Evolutionary conservation across 2,329 filamentous ascomycete species (phyloP), one percentile per base, ranked within the genome.

Genomic region (Fusarium sp.): DNA sequence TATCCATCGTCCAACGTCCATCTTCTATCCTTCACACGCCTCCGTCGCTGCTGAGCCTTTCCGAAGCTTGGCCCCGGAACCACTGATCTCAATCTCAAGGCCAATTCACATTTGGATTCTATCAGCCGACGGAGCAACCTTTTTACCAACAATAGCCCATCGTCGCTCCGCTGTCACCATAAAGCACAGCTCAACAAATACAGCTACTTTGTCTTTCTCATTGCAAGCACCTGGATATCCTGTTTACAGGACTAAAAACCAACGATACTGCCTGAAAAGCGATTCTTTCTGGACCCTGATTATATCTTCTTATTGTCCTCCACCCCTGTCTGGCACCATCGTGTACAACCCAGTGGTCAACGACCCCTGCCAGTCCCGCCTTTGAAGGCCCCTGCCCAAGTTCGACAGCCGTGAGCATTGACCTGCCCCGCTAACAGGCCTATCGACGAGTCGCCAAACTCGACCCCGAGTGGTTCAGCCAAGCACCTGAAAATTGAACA

Each of bases 371-470:
- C 57, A 62, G 72, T 65, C 66, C 75, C 70, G 66, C 71, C 56
- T 69, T 48, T 73, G 50, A 54, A 55, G 41, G 59, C 60, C 55
- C 47, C 55, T 60, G 68, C 70, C 63, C 69, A 75, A 70, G 71
- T 74, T 73, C 72, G 61, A 77, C 75, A 71, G 74, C 69, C 65
- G 75, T 74, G 75, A 72, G 62, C 72, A 76, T 72, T 75, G 62
- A 54, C 65, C 62, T 75, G 76, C 76, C 76, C 76, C 76, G 76
- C 76, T 76, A 66, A 70, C 68, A 70, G 74, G 74, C 66, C 44
- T 61, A 59, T 62, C 51, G 64, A 67, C 75, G 66, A 74, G 70
- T 75, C 61, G 62, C 66, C 55, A 58, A 57, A 70, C 57, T 66
- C 66, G 42, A 74, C 75, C 70, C 66, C 70, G 48, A 72, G 52